These are phyloP conservation scores for Xylaria flabelliformis DNA, from an alignment of 495 filamentous ascomycete genomes.

Conservation along the genomic window DNA sequence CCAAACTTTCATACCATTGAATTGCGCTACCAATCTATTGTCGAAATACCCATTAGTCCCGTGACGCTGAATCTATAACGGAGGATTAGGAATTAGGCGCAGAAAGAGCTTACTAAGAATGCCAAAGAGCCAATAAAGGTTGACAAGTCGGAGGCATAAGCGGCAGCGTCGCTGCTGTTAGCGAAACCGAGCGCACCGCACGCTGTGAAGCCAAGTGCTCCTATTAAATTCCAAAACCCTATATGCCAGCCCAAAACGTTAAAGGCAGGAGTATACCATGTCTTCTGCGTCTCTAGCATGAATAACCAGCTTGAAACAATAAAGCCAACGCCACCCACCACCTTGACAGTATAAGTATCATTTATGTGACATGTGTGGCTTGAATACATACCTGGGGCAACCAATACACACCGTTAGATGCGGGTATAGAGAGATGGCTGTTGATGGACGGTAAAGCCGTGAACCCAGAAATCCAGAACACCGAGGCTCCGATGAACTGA, in stretches of 20 bases:
- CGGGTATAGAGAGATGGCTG: constrained; percentile 41
- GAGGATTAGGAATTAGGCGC: neutral
- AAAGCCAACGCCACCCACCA: constrained; percentile 70
- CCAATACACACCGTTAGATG: constrained; percentile 66
- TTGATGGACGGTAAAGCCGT: constrained; percentile 67
- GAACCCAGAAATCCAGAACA: constrained; percentile 74
- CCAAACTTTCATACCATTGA: constrained; percentile 70
- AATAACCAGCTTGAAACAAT: constrained; percentile 65
- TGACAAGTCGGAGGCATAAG: constrained; percentile 61
- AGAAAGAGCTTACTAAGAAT: constrained; percentile 56
- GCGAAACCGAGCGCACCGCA: constrained; percentile 68
- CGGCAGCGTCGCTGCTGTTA: constrained; percentile 45
- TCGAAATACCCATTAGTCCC: neutral
- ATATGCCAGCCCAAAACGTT: constrained; percentile 63
- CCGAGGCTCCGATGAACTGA: constrained; percentile 67
- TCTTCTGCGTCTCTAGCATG: constrained; percentile 72
- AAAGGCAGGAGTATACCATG: constrained; percentile 68
- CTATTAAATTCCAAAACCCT: constrained; percentile 52
- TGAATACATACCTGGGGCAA: constrained; percentile 12
- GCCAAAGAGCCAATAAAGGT: constrained; percentile 76
- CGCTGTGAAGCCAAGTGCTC: constrained; percentile 72
- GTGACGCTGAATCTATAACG: neutral
- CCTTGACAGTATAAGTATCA: constrained; percentile 46
- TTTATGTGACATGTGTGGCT: neutral
- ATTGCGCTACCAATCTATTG: constrained; percentile 61